Evolutionary conservation across 2,329 filamentous ascomycete genomes (phyloP).

Genomic region (Trichophyton benhamiae): DNA sequence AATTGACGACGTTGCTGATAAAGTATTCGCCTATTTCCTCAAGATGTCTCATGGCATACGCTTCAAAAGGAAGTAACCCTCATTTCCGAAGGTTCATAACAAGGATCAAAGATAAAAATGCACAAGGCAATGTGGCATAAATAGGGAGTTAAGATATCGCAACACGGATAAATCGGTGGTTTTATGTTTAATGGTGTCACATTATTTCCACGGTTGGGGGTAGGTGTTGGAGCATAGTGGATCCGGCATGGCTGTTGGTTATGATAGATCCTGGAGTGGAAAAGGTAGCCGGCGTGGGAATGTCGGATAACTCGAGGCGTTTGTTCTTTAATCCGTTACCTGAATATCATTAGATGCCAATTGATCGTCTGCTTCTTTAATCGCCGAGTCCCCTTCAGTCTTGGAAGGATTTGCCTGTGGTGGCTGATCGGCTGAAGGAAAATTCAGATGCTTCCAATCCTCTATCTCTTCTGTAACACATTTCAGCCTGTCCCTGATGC

Average conservation of each 20-base stretch:
- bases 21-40: constrained; percentile 25
- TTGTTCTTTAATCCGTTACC: neutral
- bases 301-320: neutral
- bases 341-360: neutral
- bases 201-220: neutral
- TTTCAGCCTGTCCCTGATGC: constrained; percentile 75
- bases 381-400: neutral
- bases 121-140: neutral
- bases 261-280: neutral
- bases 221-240: neutral
- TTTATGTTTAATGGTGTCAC: neutral
- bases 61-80: constrained; percentile 1
- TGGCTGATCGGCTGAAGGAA: constrained; percentile 35
- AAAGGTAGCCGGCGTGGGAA: neutral
- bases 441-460: constrained; percentile 82
- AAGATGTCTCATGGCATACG: constrained; percentile 9
- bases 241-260: neutral
- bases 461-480: constrained; percentile 91
- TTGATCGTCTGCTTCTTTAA: neutral
- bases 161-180: neutral
- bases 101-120: neutral
- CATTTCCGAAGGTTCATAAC: neutral
- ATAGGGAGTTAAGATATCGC: neutral
- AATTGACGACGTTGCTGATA: constrained; percentile 23
- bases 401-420: neutral